Percentiles rank a stretch among this genome's conserved stretches.
These are phyloP conservation scores for Lupinus albus DNA, from an alignment of 306 rosid species.

Conservation along the genomic window DNA sequence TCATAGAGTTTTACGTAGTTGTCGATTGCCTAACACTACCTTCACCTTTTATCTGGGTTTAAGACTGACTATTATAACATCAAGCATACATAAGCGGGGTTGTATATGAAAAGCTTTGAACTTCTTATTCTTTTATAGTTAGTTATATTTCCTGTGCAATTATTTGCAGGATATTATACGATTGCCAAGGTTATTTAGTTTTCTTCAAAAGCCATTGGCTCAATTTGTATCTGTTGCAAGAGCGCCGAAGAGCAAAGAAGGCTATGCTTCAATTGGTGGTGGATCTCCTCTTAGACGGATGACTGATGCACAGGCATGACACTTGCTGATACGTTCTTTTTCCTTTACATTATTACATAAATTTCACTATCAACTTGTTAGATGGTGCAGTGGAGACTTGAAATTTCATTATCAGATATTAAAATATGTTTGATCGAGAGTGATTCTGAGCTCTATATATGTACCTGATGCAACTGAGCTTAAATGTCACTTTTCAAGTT, in stretches of 20 bases:
- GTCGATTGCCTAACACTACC: no score
- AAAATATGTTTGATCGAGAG: conserved; percentile 3
- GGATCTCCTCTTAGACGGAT: conserved; percentile 93
- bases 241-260: conserved; percentile 96
- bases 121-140: conserved; percentile 5
- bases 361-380: conserved; percentile 26
- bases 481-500: neutral
- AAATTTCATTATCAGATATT: conserved; percentile 29
- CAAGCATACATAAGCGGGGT: no score
- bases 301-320: conserved; percentile 87
- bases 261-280: conserved; percentile 96
- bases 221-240: conserved; percentile 79
- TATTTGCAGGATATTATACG: conserved; percentile 82
- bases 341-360: conserved; percentile 10
- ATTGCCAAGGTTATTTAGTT: conserved; percentile 81
- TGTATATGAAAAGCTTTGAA: neutral
- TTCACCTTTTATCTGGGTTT: no score
- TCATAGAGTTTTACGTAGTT: no score
- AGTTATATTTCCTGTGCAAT: conserved; percentile 15
- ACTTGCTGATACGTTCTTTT: conserved; percentile 24
- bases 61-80: no score
- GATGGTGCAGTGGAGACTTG: conserved; percentile 19
- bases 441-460: conserved; percentile 27
- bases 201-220: conserved; percentile 95
- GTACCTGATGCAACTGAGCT: conserved; percentile 2